Percentiles rank a stretch among this genome's conserved stretches.
These are phyloP conservation scores for Colletotrichum tamarilloi DNA, from an alignment of 2,329 filamentous ascomycete genomes.

Conservation along the genomic window DNA sequence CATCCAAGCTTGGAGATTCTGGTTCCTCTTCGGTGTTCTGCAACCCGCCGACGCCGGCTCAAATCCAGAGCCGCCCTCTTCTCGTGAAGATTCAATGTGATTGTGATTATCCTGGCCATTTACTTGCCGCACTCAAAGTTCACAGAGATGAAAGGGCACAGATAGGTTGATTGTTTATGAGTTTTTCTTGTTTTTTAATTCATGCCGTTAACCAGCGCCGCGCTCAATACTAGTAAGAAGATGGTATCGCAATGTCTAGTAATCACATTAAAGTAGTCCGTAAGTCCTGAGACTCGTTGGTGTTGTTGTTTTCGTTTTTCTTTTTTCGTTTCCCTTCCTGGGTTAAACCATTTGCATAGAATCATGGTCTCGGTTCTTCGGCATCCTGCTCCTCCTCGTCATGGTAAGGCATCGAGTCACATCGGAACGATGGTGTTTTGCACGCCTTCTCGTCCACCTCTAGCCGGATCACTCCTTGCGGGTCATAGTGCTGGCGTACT, in stretches of 20 bases:
- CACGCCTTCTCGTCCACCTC: constrained; percentile 23
- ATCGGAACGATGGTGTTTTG: constrained; percentile 24
- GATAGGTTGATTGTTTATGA: too few relatives aligned
- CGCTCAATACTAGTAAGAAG: constrained; percentile 20
- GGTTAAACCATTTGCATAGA: not conserved
- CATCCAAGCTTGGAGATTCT: too few relatives aligned
- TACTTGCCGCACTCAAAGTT: not conserved
- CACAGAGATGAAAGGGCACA: not conserved
- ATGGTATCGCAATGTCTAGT: constrained; percentile 29
- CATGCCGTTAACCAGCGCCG: constrained; percentile 22
- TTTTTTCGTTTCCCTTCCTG: not conserved
- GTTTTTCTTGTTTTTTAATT: not conserved
- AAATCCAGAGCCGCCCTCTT: too few relatives aligned
- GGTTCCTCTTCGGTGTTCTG: too few relatives aligned
- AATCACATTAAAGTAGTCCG: constrained; percentile 21
- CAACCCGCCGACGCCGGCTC: too few relatives aligned
- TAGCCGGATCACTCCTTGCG: constrained; percentile 20
- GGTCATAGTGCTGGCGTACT: constrained; percentile 25
- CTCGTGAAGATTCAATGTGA: not conserved
- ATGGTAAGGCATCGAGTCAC: not conserved
- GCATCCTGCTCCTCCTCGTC: not conserved
- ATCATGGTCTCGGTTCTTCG: not conserved
- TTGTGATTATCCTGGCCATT: not conserved
- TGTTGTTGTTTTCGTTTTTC: not conserved
- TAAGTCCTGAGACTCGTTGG: not conserved